These are phyloP conservation scores for Catharanthus roseus DNA, from an alignment of 257 asterid species.

Conservation along the genomic window DNA sequence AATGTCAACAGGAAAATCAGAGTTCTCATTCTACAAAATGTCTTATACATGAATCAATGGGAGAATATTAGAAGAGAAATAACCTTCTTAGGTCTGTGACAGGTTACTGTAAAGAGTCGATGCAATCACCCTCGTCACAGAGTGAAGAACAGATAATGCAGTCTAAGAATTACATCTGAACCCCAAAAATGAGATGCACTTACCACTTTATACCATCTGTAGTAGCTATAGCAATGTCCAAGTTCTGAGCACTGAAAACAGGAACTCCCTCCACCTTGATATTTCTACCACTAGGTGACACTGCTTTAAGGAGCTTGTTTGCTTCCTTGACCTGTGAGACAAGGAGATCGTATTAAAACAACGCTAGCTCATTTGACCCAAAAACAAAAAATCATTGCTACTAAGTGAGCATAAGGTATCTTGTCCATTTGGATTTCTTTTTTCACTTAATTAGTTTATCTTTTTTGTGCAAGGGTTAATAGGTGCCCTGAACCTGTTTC, in stretches of 20 bases:
- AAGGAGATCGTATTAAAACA: conserved; percentile 17
- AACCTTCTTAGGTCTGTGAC: background rate
- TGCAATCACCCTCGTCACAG: background rate
- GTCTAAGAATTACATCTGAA: background rate
- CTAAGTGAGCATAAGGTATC: background rate
- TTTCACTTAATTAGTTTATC: background rate
- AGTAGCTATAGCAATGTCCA: conserved; percentile 90
- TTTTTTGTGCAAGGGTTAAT: conserved; percentile 8
- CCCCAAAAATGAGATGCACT: conserved; percentile 11
- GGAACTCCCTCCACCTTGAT: conserved; percentile 90
- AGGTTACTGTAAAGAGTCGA: background rate
- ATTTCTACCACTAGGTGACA: conserved; percentile 40
- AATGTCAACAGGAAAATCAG: background rate
- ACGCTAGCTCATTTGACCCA: background rate
- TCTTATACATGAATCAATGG: background rate
- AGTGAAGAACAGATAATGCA: background rate
- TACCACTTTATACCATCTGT: conserved; percentile 88
- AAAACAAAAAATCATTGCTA: no score
- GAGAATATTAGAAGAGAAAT: background rate
- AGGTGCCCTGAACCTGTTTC: conserved; percentile 58
- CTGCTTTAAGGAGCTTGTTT: conserved; percentile 66
- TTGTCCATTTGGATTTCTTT: background rate
- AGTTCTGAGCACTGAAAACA: conserved; percentile 85
- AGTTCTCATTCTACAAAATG: background rate
- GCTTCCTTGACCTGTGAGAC: conserved; percentile 85